phyloP scores from a whole-genome alignment of 1,139 yeast genomes.

The Sugiyamaella xylanicola region DNA sequence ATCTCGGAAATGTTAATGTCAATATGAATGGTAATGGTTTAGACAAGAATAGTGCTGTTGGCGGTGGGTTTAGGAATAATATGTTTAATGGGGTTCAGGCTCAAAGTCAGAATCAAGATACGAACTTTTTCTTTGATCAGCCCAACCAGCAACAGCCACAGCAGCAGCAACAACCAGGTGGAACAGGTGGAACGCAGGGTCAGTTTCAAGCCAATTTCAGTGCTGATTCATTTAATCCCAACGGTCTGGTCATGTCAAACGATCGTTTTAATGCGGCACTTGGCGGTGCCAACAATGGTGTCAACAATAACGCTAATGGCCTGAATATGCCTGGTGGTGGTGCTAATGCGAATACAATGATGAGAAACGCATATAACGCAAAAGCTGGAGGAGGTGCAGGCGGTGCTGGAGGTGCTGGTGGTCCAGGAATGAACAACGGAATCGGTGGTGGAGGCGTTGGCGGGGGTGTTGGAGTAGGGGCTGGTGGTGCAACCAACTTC shows the following conservation, averaged over 20 bases:
- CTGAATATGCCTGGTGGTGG: background rate
- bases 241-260: conserved; percentile 6
- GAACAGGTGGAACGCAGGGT: conserved; percentile 1
- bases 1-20: background rate
- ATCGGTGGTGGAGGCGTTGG: background rate
- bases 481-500: background rate
- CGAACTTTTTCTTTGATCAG: conserved; percentile 18
- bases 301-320: background rate
- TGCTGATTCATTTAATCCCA: conserved; percentile 8
- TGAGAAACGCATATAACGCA: background rate
- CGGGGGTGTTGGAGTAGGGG: conserved; percentile 1
- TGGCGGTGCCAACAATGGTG: background rate
- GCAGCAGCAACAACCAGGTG: conserved; percentile 16
- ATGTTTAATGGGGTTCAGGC: conserved; percentile 9
- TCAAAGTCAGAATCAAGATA: conserved; percentile 18
- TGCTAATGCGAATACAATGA: background rate
- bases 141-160: conserved; percentile 19
- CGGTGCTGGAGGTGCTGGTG: conserved; percentile 1
- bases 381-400: background rate
- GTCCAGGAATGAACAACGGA: background rate
- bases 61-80: conserved; percentile 12
- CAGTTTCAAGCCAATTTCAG: conserved; percentile 9
- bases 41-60: conserved; percentile 8
- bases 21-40: conserved; percentile 15
- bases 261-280: conserved; percentile 12